Conservation (phyloP, 805 yeast species). For the Kregervanrija fluxuum region DNA sequence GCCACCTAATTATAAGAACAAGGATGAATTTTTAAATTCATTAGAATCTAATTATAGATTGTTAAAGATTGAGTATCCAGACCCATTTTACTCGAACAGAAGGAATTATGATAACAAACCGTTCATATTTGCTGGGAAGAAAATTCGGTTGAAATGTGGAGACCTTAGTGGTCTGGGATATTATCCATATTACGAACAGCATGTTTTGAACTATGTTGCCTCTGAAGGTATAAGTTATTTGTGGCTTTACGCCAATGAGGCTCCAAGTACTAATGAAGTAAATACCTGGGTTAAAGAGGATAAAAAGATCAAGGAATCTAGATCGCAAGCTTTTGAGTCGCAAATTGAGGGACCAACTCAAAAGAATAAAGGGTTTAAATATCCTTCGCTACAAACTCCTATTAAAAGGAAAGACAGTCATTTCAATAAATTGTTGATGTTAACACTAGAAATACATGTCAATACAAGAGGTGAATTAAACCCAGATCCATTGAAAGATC, state of each 20-base stretch:
- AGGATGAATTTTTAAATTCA: conserved; percentile 15
- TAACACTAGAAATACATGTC: conserved; percentile 64
- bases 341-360: conserved; percentile 47
- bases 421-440: conserved; percentile 44
- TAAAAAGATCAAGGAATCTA: conserved; percentile 8
- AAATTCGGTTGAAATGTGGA: conserved; percentile 40
- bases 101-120: conserved; percentile 48
- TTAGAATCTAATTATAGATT: conserved; percentile 37
- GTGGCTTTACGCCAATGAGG: conserved; percentile 40
- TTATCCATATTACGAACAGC: too few relatives aligned
- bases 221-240: conserved; percentile 5
- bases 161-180: conserved; percentile 7
- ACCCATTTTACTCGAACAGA: conserved; percentile 55
- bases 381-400: conserved; percentile 24
- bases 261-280: conserved; percentile 43
- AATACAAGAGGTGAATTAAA: conserved; percentile 38
- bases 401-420: conserved; percentile 28
- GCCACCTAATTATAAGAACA: conserved; percentile 15
- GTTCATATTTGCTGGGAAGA: conserved; percentile 60
- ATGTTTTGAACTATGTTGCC: background rate
- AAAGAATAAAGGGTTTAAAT: conserved; percentile 33
- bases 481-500: conserved; percentile 66
- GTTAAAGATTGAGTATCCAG: conserved; percentile 46
- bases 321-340: conserved; percentile 27
- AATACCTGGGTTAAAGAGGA: conserved; percentile 25